Conservation (phyloP, 202 grass and related monocot genomes). For the Panicum hallii region DNA sequence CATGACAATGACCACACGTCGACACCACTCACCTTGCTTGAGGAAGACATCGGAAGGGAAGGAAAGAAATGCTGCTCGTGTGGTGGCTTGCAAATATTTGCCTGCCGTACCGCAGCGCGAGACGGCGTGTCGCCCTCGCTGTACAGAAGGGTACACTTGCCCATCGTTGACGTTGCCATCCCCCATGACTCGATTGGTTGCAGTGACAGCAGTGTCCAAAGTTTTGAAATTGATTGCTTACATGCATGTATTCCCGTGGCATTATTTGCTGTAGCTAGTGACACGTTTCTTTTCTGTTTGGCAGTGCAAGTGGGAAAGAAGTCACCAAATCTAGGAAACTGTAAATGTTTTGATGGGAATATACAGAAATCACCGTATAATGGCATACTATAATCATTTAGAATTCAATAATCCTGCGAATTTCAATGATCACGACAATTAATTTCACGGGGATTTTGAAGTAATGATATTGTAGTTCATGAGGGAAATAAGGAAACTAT, state of each 20-base stretch:
- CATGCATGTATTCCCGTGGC: background rate
- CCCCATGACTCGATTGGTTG: background rate
- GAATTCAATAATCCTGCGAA: background rate
- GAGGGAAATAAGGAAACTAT: background rate
- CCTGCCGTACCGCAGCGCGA: constrained; percentile 30
- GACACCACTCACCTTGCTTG: background rate
- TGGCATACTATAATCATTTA: too few species aligned
- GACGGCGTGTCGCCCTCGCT: constrained; percentile 41
- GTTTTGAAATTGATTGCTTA: background rate
- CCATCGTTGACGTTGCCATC: constrained; percentile 27
- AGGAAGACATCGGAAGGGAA: constrained; percentile 9
- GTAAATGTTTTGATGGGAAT: too few species aligned
- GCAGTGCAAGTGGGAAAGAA: background rate
- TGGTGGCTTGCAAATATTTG: constrained; percentile 24
- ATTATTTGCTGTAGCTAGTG: constrained; percentile 19
- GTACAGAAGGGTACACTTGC: constrained; percentile 27
- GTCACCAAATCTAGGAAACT: background rate
- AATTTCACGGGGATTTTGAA: background rate
- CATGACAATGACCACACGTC: constrained; percentile 16
- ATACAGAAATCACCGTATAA: background rate
- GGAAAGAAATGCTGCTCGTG: background rate
- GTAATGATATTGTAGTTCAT: background rate
- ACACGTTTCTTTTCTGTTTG: background rate
- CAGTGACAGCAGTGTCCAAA: background rate
- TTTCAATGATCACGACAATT: background rate